These are phyloP conservation scores for Anisodus tanguticus DNA, from an alignment of 257 asterid genomes.

Conservation along the genomic window DNA sequence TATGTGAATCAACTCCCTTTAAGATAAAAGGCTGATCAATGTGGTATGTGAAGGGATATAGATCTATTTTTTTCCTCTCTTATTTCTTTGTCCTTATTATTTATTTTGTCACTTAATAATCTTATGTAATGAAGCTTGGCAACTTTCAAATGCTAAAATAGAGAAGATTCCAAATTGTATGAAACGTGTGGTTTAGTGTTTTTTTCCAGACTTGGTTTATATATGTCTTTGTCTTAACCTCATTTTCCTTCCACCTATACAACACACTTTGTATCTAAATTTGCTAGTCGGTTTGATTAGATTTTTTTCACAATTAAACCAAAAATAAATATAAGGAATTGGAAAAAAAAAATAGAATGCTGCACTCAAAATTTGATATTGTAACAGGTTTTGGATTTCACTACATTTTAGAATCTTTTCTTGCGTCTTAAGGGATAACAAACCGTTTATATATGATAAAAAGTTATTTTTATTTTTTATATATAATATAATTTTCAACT, in stretches of 20 bases:
- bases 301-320: neutral
- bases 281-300: neutral
- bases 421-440: too few relatives aligned
- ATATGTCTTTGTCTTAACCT: neutral
- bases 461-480: too few relatives aligned
- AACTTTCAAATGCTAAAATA: neutral
- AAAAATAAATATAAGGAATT: too few relatives aligned
- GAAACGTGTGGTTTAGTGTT: slow-evolving; percentile 26
- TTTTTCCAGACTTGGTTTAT: neutral
- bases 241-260: slow-evolving; percentile 10
- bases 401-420: too few relatives aligned
- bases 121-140: neutral
- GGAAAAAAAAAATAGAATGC: too few relatives aligned
- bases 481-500: too few relatives aligned
- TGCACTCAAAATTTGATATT: too few relatives aligned
- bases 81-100: neutral
- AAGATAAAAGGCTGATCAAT: too few relatives aligned
- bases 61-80: neutral
- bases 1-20: too few relatives aligned
- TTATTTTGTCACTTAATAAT: neutral
- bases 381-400: too few relatives aligned
- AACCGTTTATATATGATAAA: too few relatives aligned
- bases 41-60: neutral
- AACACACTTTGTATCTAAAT: neutral
- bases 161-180: slow-evolving; percentile 26